Percentiles rank a stretch among this genome's conserved stretches.
Evolutionary conservation across 2,329 filamentous ascomycete genomes (phyloP).

Genomic region (Neofusicoccum laricinum): DNA sequence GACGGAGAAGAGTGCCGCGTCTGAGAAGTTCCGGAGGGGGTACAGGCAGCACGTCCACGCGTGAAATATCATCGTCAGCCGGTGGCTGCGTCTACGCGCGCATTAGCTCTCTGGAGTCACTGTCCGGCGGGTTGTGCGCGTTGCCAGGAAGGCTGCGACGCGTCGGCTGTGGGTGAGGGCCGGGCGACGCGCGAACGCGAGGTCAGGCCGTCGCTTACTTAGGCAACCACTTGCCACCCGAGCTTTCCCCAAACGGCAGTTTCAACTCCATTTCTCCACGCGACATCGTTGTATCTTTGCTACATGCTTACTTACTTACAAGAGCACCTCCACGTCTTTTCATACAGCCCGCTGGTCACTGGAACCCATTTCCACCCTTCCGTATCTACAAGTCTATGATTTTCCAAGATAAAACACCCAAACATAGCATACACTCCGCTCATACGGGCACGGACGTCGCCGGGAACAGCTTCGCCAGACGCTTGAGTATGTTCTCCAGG

Average conservation of each 20-base stretch:
- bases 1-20: not conserved
- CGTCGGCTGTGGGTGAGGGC: not conserved
- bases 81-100: not conserved
- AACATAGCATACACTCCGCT: not conserved
- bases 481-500: slow-evolving; percentile 22
- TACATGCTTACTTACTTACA: not conserved
- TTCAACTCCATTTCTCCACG: not conserved
- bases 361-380: not conserved
- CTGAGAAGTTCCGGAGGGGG: not conserved
- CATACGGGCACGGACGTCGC: not conserved
- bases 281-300: not conserved
- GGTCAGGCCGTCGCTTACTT: not conserved
- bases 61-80: not conserved
- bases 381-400: not conserved
- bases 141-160: not conserved
- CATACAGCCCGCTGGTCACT: not conserved
- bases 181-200: not conserved
- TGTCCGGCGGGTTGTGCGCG: too few relatives aligned
- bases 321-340: not conserved
- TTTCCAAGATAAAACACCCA: not conserved
- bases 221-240: not conserved
- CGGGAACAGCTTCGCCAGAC: not conserved
- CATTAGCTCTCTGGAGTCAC: not conserved
- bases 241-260: slow-evolving; percentile 8
- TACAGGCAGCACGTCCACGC: not conserved